Evolutionary conservation across 2,329 filamentous ascomycete genomes (phyloP), one percentile per base, ranked within the genome.

Genomic region (Fusarium sp.): DNA sequence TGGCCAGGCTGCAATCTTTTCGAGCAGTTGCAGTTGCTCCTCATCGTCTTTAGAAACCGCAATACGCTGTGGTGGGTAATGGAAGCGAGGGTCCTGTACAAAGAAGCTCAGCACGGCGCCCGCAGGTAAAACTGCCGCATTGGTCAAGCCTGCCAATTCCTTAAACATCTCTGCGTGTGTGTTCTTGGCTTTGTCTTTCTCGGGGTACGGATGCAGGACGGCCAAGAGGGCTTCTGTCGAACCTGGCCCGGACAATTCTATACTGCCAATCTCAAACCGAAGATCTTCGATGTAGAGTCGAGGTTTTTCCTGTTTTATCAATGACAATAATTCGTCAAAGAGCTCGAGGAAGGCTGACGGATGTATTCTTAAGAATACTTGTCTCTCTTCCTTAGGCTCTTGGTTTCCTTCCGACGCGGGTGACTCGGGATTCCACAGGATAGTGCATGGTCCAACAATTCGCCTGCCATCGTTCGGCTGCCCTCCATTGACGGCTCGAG

Each of bases 211-310:
- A 47, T 86, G 86, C 10, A 98, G 81, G 12, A 92, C 85, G 25
- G 90, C 88, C 13, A 92, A 82, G 4, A 99, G 82, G 4, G 92
- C 85, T 78, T 98, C 94, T 2, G 92, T 94, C 6, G 94, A 92
- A 10, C 88, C 92, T 14, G 94, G 94, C 81, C 80, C 87, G 0
- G 83, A 85, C 18, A 89, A 74, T 52, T 88, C 86, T 48, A 89
- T 85, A 74, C 86, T 88, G 40, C 87, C 87, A 46, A 89, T 83
- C 71, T 94, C 90, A 64, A 90, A 92, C 0, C 91, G 87, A 34
- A 93, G 77, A 73, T 94, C 91, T 72, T 92, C 90, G 10, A 92
- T 82, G 30, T 85, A 86, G 9, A 92, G 83, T 7, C 83, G 82
- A 3, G 90, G 90, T 41, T 85, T 90, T 70, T 88, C 87, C 66